Percentiles rank a stretch among this genome's conserved stretches.
These are phyloP conservation scores for Agrocybe pediades DNA, from an alignment of 768 basidiomycete species.

Conservation along the genomic window DNA sequence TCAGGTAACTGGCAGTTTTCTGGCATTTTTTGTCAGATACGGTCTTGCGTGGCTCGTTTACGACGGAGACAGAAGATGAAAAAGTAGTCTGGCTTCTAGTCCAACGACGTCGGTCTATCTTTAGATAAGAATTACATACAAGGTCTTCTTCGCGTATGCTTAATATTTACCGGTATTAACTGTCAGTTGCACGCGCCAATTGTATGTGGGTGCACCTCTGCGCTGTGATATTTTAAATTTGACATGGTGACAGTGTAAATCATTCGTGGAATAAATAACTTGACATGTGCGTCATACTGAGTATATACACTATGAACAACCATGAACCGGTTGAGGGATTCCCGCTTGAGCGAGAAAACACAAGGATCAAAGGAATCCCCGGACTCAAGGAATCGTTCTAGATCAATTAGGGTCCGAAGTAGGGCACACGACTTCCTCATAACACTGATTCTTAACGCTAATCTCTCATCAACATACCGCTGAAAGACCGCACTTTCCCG, in stretches of 20 bases:
- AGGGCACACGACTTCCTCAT: neutral
- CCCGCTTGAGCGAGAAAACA: neutral
- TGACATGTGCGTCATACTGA: neutral
- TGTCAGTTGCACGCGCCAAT: neutral
- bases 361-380: constrained; percentile 1
- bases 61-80: constrained; percentile 79
- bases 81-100: neutral
- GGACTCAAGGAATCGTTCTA: neutral
- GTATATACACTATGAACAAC: neutral
- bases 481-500: constrained; percentile 25
- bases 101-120: neutral
- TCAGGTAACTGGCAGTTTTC: constrained; percentile 71
- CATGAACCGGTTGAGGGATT: neutral
- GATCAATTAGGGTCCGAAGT: neutral
- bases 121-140: neutral
- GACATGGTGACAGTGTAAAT: neutral
- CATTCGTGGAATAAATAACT: neutral
- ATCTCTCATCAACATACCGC: constrained; percentile 17
- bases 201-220: neutral
- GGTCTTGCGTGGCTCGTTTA: constrained; percentile 89
- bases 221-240: neutral
- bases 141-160: neutral
- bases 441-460: neutral
- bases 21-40: constrained; percentile 88
- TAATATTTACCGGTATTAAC: neutral